A percentile compares a stretch with the other conserved stretches of the same genome.
These are phyloP conservation scores for Naumovozyma baii DNA, from an alignment of 805 yeast genomes.

Conservation along the genomic window DNA sequence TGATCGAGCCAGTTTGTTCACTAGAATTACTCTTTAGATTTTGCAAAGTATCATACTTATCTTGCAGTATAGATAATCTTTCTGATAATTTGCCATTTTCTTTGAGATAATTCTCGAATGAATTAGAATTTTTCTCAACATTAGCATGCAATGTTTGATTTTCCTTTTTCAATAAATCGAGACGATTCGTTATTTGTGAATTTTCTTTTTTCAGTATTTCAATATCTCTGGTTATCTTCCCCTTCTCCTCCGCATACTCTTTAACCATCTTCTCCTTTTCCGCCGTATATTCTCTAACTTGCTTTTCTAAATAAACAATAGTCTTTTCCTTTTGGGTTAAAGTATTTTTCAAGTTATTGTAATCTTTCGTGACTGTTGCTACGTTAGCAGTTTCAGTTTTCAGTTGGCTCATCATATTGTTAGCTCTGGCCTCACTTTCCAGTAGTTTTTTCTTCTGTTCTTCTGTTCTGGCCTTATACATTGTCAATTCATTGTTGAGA, in stretches of 20 bases:
- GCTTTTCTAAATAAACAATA: constrained; percentile 32
- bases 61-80: constrained; percentile 31
- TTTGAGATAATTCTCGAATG: constrained; percentile 29
- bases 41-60: constrained; percentile 32
- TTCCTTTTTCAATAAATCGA: constrained; percentile 31
- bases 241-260: constrained; percentile 27
- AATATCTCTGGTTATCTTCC: constrained; percentile 21
- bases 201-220: constrained; percentile 27
- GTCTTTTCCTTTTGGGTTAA: constrained; percentile 32
- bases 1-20: constrained; percentile 40
- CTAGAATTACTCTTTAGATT: constrained; percentile 31
- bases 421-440: constrained; percentile 4
- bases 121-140: constrained; percentile 32
- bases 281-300: no score
- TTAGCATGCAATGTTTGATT: constrained; percentile 30
- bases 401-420: constrained; percentile 10
- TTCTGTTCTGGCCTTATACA: constrained; percentile 6
- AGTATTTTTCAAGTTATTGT: constrained; percentile 15
- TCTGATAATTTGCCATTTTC: constrained; percentile 37
- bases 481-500: constrained; percentile 4
- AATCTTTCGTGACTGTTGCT: constrained; percentile 14
- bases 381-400: constrained; percentile 12
- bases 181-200: constrained; percentile 24
- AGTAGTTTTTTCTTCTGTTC: constrained; percentile 10
- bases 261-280: no score